Base-by-base conservation (phyloP, 2,329 filamentous ascomycete genomes). In the Karstenula rhodostoma region DNA sequence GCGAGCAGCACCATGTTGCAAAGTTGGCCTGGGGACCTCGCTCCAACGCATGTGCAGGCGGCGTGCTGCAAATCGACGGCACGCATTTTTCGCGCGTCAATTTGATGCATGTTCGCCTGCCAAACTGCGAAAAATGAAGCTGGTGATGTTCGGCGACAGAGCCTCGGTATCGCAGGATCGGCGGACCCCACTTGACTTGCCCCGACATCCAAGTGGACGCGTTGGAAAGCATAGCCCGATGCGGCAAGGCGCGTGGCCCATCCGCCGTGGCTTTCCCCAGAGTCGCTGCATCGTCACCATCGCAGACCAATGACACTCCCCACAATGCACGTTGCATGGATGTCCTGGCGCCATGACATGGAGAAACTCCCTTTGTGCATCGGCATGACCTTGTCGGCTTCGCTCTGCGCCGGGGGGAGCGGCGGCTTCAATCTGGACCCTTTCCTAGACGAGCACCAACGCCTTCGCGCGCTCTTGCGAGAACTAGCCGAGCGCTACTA, bases 61-160 rank as follows among this genome's bases (percentile, higher is more conserved):
- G 12, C 1, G 17, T 12, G 5, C 1, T 9, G 32, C 55, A 32
- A 3, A 23, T n/a, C 49, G 43, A 12, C 44, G 10, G 59, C 55
- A 50, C 49, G 50, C 48, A 57, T 27, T 61, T 61, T 50, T 49
- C 50, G 59, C 59, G 55, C 15, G 22, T 57, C 33, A 19, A 57
- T 49, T 37, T 48, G 43, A 57, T 22, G 27, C 13, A 19, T 50
- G 23, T 37, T 53, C 48, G 59, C 59, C 43, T 61, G 55, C 59
- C 59, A 61, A 61, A 61, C n/a, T 40, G 42, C 32, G 43, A 48
- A 53, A 61, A 55, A 55, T 57, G 59, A 57, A 54, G 59, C 55
- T 56, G 35, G 27, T 50, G 27, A 55, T 22, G 44, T 35, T 46
- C 22, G 25, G 52, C 44, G 10, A 23, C 48, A 15, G 49, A 57